These are phyloP conservation scores for Haematococcus sp. DNA, from an alignment of 139 green algal species.

Conservation along the genomic window DNA sequence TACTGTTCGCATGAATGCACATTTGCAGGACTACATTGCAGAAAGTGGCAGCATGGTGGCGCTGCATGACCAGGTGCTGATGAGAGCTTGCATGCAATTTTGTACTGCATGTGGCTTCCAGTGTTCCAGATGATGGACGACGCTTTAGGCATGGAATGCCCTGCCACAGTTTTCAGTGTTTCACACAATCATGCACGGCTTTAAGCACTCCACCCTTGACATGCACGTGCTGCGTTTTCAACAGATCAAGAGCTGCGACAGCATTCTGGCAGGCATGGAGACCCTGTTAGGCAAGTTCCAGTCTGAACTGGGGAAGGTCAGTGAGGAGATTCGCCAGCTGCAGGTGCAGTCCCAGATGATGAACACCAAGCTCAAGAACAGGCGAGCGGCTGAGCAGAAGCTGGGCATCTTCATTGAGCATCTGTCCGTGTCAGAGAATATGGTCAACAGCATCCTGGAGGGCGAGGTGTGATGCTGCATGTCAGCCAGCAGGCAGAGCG, in stretches of 20 bases:
- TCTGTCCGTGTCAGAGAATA: constrained; percentile 72
- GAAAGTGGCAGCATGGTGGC: constrained; percentile 88
- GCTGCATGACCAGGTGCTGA: constrained; percentile 84
- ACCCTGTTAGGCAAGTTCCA: constrained; percentile 85
- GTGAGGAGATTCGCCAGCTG: constrained; percentile 77
- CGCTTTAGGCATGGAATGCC: too few relatives aligned
- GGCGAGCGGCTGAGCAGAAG: constrained; percentile 61
- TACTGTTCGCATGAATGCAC: too few relatives aligned
- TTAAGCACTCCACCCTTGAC: neutral
- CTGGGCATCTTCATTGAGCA: constrained; percentile 85
- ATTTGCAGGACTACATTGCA: constrained; percentile 88
- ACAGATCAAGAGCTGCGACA: constrained; percentile 88
- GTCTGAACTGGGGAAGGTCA: constrained; percentile 66
- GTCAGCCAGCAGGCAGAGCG: neutral
- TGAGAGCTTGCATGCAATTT: too few relatives aligned
- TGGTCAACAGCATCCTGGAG: constrained; percentile 85
- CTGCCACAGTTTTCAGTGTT: too few relatives aligned
- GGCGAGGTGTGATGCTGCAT: constrained; percentile 43
- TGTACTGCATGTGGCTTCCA: too few relatives aligned
- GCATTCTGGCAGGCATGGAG: constrained; percentile 89
- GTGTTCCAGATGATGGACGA: too few relatives aligned
- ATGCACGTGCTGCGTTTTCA: neutral
- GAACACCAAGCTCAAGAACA: constrained; percentile 85
- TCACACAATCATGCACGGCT: neutral
- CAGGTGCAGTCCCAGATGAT: constrained; percentile 84